phyloP scores from a whole-genome alignment of 345 rosid species.

The Carallia pectinifolia region DNA sequence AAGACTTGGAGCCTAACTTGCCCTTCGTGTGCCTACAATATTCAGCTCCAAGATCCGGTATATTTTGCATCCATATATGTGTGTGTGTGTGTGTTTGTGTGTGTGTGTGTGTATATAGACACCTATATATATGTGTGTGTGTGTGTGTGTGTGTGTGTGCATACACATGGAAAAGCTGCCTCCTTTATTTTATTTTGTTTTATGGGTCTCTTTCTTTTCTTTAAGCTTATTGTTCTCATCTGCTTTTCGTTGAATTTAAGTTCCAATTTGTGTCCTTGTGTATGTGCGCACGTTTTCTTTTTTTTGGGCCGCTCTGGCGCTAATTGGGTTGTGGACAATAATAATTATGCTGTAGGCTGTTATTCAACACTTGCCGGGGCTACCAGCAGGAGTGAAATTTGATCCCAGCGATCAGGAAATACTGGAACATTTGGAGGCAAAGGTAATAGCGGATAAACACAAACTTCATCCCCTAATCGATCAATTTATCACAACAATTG shows the following conservation, averaged over 20 bases:
- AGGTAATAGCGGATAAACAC: constrained; percentile 48
- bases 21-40: constrained; percentile 75
- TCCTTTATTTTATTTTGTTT: neutral
- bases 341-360: constrained; percentile 34
- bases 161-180: neutral
- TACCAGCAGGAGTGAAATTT: constrained; percentile 93
- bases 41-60: constrained; percentile 66
- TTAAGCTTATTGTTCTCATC: too few species aligned
- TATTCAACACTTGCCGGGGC: constrained; percentile 70
- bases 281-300: neutral
- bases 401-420: constrained; percentile 94
- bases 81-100: too few species aligned
- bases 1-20: constrained; percentile 32
- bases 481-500: constrained; percentile 82
- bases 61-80: too few species aligned
- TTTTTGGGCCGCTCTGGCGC: neutral
- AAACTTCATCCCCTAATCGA: constrained; percentile 82
- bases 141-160: neutral
- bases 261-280: neutral
- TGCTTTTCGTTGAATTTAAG: neutral
- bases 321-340: too few species aligned
- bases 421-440: constrained; percentile 77
- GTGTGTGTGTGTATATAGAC: too few species aligned
- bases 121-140: too few species aligned
- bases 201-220: neutral